Evolutionary conservation across 1,284 basidiomycete genomes (phyloP), one percentile per base, ranked within the genome.

Genomic region (Austroboletus novae-zelandiae): DNA sequence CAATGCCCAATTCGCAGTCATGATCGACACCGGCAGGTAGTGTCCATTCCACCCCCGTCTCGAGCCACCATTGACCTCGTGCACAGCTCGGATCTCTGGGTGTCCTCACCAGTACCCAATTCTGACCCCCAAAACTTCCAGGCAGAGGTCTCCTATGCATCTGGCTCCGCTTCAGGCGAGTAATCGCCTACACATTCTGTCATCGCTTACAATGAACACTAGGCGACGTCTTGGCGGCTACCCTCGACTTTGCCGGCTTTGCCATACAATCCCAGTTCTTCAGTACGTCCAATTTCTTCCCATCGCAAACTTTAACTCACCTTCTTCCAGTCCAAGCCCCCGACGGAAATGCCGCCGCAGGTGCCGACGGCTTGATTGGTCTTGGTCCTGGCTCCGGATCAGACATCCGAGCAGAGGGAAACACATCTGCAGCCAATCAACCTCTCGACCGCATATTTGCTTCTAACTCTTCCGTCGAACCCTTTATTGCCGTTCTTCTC

Each of bases 1-100:
- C 32, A 77, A 74, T 13, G 55, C 67, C n/a, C 50, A 55, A 4
- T 80, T 80, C 59, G 64, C 67, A 15, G 71, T 83, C 45, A 63
- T 83, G 44, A 74, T 88, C 50, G 85, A 88, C 59, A 86, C 85
- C 6, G 86, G 85, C 47, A 87, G 83, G 86, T 83, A 53, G 10
- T 18, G 13, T 13, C 18, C 20, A 3, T 41, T 42, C 40, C 23
- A 23, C 25, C 9, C 8, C 10, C 30, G 23, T n/a, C 14, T 18
- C 17, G 36, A 10, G 50, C 43, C 17, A 10, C 25, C 39, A 30
- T 7, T 17, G 2, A 15, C 5, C 27, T 36, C 15, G 14, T 39
- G 7, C 8, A 31, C 40, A 65, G 64, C 30, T 69, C 65, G 32
- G 67, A 65, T 45, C 49, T 69, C 29, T 65, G 55, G 51, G 54